Evolutionary conservation across 441 rosid species (phyloP).

Genomic region (Jatropha podagrica): DNA sequence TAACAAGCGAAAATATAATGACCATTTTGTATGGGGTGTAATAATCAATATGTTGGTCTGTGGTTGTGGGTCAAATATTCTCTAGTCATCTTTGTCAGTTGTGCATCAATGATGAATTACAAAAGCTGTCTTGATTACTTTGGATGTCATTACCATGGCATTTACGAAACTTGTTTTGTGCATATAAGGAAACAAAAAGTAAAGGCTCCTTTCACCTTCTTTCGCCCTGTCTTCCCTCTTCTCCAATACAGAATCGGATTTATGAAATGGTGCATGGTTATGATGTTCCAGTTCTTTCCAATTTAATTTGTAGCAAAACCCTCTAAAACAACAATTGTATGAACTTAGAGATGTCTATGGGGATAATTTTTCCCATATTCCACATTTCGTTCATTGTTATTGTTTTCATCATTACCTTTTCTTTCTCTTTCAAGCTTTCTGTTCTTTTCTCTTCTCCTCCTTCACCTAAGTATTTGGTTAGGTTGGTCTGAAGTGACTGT

Average conservation of each 20-base stretch:
- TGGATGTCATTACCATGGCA: not conserved
- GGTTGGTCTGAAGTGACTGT: constrained; percentile 28
- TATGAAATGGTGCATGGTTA: not conserved
- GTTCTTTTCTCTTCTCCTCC: not conserved
- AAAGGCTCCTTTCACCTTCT: not conserved
- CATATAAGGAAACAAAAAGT: too few species aligned
- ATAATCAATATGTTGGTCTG: not conserved
- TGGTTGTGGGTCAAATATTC: not conserved
- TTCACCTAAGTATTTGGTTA: constrained; percentile 12
- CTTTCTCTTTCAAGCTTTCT: not conserved
- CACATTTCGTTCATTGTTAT: not conserved
- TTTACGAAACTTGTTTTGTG: too few species aligned
- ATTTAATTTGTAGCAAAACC: not conserved
- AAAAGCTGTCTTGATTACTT: not conserved
- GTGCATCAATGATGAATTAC: not conserved
- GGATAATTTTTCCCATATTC: not conserved
- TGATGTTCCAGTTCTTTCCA: not conserved
- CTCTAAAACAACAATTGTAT: not conserved
- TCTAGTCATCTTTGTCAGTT: too few species aligned
- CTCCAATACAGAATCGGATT: too few species aligned
- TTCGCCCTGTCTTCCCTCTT: too few species aligned
- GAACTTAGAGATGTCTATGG: not conserved
- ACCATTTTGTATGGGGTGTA: not conserved
- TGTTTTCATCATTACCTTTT: not conserved
- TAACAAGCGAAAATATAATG: not conserved